Evolutionary conservation across 2,329 filamentous ascomycete genomes (phyloP), one percentile per base, ranked within the genome.

Genomic region (Karstenula rhodostoma): DNA sequence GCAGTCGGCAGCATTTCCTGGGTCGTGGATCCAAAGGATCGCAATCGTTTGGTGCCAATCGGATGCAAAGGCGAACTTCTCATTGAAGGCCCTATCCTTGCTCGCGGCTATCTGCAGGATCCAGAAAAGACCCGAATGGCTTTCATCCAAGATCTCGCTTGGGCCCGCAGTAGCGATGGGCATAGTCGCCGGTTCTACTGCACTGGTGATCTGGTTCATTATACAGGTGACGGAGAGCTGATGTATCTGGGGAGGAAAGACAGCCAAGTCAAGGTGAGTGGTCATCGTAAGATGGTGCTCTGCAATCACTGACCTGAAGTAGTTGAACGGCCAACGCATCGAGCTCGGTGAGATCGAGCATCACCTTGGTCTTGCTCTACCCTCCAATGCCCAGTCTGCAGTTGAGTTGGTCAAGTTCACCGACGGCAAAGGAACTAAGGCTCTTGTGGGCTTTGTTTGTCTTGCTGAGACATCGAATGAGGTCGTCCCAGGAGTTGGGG

Each of bases 301-400:
- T 55, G 8, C 44, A 37, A 69, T 72, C 49, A 47, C 74, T 80
- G 55, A 81, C 46, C 3, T 10, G 33, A 2, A 19, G 9, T 35
- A 81, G 68, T 68, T 83, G 42, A 78, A 80, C 33, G 81, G 81
- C 3, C 78, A 80, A 59, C 77, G 81, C 0, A 78, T 82, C 47
- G 81, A 83, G 59, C 67, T 83, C 7, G 80, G 77, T 15, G 80
- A 82, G 59, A 80, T 82, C 49, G 80, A 82, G 58, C 76, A 81
- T 56, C 78, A 81, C 50, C 73, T 80, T 35, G 69, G 75, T 25
- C 67, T 74, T 10, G 74, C 76, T 33, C 72, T 80, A 6, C 73
- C 78, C 4, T 49, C 67, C 3, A 69, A 73, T 12, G 75, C 76
- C 4, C 78, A 81, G 47, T 79, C 78, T 2, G 79, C 78, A 0